Conservation (phyloP, 192 early-diverging fungal genomes). For the Ambispora gerdemannii region DNA sequence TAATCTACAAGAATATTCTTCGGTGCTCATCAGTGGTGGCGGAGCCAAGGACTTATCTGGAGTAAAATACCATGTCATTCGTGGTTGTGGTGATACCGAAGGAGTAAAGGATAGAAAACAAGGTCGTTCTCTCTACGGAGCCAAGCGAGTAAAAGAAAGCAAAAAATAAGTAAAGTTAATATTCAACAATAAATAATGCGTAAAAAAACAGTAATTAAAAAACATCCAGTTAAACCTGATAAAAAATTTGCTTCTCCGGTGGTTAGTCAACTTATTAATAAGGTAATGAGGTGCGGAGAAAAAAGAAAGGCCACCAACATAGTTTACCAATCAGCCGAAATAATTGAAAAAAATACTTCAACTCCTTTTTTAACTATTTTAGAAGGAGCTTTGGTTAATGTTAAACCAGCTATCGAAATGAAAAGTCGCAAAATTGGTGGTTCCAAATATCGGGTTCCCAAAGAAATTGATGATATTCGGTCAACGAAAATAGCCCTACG, state of each 20-base stretch:
- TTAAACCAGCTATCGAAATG: background rate
- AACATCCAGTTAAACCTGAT: background rate
- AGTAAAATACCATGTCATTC: no score
- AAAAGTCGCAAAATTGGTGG: background rate
- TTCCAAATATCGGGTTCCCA: background rate
- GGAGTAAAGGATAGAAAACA: no score
- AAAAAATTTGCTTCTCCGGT: background rate
- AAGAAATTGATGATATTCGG: background rate
- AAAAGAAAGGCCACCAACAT: slow-evolving; percentile 8
- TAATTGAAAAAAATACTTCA: slow-evolving; percentile 8
- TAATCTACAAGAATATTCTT: no score
- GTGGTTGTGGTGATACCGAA: no score
- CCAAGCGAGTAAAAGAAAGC: no score
- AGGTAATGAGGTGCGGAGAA: background rate
- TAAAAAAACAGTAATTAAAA: slow-evolving; percentile 12
- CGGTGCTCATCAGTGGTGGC: no score
- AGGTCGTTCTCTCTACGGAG: no score
- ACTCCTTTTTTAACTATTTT: slow-evolving; percentile 15
- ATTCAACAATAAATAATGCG: slow-evolving; percentile 15
- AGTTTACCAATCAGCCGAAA: background rate
- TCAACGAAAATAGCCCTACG: background rate
- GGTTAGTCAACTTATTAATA: slow-evolving; percentile 9
- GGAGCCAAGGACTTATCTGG: no score
- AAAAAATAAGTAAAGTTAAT: no score
- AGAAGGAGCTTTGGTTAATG: background rate